These are phyloP conservation scores for Fusarium sp. DNA, from an alignment of 2,329 filamentous ascomycete species.

Conservation along the genomic window DNA sequence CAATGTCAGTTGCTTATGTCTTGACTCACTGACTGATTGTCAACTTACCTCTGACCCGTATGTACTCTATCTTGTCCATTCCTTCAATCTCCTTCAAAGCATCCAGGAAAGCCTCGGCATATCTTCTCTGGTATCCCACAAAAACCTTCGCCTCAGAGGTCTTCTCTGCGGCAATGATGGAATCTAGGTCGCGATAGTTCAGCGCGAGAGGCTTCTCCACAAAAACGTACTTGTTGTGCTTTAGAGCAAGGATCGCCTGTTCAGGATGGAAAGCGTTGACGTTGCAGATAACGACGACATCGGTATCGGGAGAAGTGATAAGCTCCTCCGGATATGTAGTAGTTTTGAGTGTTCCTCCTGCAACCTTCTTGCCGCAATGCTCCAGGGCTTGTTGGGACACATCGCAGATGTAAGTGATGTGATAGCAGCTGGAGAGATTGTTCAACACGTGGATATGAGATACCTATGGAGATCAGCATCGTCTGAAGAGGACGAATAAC, in stretches of 20 bases:
- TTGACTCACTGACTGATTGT: fast-evolving
- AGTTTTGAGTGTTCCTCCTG: constrained; percentile 37
- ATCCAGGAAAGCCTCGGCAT: constrained; percentile 66
- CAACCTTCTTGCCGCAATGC: constrained; percentile 43
- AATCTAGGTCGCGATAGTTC: constrained; percentile 57
- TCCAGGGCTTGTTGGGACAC: constrained; percentile 52
- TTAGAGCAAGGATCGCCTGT: constrained; percentile 63
- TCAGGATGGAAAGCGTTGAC: constrained; percentile 66
- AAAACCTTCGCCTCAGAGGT: constrained; percentile 60
- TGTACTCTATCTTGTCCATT: constrained; percentile 67
- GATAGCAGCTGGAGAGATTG: constrained; percentile 58
- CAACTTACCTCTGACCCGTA: constrained; percentile 51
- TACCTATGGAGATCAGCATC: constrained; percentile 51
- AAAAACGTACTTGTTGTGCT: constrained; percentile 66
- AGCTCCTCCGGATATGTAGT: constrained; percentile 56
- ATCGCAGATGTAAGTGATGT: constrained; percentile 63
- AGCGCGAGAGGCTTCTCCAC: constrained; percentile 70
- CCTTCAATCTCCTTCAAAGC: constrained; percentile 65
- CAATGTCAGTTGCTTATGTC: background rate
- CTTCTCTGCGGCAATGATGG: constrained; percentile 63
- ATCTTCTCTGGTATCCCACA: constrained; percentile 72
- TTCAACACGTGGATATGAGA: constrained; percentile 64
- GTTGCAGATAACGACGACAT: constrained; percentile 66
- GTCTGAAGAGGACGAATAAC: background rate
- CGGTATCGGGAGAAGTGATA: constrained; percentile 56